A percentile compares a stretch with the other conserved stretches of the same genome.
phyloP scores from a whole-genome alignment of 306 rosid genomes.

The Rosa chinensis region DNA sequence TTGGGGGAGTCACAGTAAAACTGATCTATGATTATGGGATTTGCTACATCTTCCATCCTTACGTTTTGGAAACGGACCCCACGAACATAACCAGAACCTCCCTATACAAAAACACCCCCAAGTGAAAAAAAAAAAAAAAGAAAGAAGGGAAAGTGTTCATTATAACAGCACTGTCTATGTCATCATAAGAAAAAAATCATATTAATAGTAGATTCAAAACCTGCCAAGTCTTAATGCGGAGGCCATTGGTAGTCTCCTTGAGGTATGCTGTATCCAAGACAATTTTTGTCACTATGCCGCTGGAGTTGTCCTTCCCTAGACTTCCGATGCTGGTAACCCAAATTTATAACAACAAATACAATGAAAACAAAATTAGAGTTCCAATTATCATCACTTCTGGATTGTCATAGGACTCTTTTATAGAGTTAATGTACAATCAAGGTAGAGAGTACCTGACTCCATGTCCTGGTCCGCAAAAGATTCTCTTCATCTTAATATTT shows the following conservation, averaged over 20 bases:
- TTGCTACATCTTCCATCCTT: slow-evolving; percentile 70
- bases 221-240: slow-evolving; percentile 99
- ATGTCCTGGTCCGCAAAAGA: slow-evolving; percentile 95
- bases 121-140: not conserved
- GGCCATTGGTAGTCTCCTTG: slow-evolving; percentile 74
- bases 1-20: slow-evolving; percentile 94
- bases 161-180: not conserved
- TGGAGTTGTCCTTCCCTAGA: slow-evolving; percentile 92
- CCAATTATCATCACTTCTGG: not conserved
- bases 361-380: not conserved
- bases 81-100: slow-evolving; percentile 93
- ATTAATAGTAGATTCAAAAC: slow-evolving; percentile 30
- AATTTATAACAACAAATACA: not conserved
- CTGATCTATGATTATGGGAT: slow-evolving; percentile 93
- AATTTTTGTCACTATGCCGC: slow-evolving; percentile 77
- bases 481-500: slow-evolving; percentile 84
- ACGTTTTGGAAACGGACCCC: slow-evolving; percentile 85
- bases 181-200: not conserved
- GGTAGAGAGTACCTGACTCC: slow-evolving; percentile 77
- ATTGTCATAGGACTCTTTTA: not conserved
- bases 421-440: not conserved
- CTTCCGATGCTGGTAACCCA: slow-evolving; percentile 76
- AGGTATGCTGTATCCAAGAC: slow-evolving; percentile 84
- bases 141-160: slow-evolving; percentile 13
- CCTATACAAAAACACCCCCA: slow-evolving; percentile 43